Evolutionary conservation across 2,329 filamentous ascomycete genomes (phyloP).

Genomic region (Beauveria scarabaeidicola): DNA sequence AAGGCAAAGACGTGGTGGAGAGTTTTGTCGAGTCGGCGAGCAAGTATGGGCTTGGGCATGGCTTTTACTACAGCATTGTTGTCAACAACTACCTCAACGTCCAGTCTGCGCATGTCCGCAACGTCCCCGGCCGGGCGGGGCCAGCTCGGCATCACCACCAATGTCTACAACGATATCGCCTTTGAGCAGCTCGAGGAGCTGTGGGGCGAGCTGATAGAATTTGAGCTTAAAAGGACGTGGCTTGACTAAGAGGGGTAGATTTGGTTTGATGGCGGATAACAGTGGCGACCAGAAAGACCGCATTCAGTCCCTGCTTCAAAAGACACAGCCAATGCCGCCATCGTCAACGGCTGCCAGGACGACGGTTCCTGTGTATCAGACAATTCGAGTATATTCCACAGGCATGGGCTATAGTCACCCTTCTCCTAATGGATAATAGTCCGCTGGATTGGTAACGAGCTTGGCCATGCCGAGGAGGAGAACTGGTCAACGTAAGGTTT

Average conservation of each 20-base stretch:
- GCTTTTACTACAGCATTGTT: constrained; percentile 23
- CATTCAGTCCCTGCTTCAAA: constrained; percentile 15
- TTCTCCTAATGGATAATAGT: not conserved
- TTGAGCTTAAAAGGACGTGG: not conserved
- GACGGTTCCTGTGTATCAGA: constrained; percentile 17
- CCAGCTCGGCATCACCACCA: constrained; percentile 17
- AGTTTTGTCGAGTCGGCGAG: constrained; percentile 18
- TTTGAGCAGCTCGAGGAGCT: constrained; percentile 18
- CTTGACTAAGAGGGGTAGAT: constrained; percentile 13
- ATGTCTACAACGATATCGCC: constrained; percentile 19
- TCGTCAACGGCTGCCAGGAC: constrained; percentile 18
- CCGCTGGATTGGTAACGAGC: constrained; percentile 19
- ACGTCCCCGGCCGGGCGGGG: constrained; percentile 12
- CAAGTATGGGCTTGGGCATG: constrained; percentile 20
- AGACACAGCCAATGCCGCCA: constrained; percentile 16
- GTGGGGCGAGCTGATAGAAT: constrained; percentile 11
- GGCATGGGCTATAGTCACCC: too few species aligned
- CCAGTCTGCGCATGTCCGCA: constrained; percentile 15
- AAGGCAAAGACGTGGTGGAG: constrained; percentile 18
- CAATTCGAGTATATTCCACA: constrained; percentile 8
- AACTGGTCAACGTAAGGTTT: constrained; percentile 19
- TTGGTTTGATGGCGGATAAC: constrained; percentile 22
- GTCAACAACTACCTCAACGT: constrained; percentile 24
- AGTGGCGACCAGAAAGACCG: constrained; percentile 16
- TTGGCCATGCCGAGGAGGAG: constrained; percentile 16